A percentile compares a stretch with the other conserved stretches of the same genome.
phyloP scores from a whole-genome alignment of 768 basidiomycete genomes.

The Termitomyces eurrhizus region DNA sequence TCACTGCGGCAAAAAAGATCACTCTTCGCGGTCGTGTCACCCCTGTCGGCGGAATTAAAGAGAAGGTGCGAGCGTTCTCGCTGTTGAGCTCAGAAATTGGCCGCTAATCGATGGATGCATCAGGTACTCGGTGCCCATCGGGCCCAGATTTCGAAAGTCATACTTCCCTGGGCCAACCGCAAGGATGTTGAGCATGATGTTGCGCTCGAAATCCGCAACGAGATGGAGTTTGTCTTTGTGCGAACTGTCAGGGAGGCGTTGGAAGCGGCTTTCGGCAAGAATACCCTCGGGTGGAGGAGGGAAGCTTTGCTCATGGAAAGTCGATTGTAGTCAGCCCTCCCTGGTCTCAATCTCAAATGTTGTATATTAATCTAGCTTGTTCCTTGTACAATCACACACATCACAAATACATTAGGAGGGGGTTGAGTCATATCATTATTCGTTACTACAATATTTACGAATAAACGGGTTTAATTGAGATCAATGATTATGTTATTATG shows the following conservation, averaged over 20 bases:
- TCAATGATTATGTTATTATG: background rate
- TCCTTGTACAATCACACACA: background rate
- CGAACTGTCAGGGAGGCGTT: constrained; percentile 75
- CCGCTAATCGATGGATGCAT: background rate
- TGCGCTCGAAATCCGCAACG: constrained; percentile 62
- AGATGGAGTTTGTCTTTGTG: constrained; percentile 83
- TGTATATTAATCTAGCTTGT: background rate
- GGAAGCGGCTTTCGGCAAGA: constrained; percentile 78
- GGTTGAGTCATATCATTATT: background rate
- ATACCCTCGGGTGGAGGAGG: constrained; percentile 61
- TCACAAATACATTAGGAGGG: background rate
- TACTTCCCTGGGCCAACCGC: constrained; percentile 79
- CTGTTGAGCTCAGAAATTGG: background rate
- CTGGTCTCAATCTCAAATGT: background rate
- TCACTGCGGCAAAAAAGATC: constrained; percentile 42
- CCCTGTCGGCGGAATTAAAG: constrained; percentile 88
- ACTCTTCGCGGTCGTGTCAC: constrained; percentile 81
- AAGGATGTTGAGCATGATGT: constrained; percentile 89
- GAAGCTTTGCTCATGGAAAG: constrained; percentile 34
- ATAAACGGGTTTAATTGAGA: background rate
- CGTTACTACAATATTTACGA: background rate
- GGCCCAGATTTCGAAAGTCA: constrained; percentile 76
- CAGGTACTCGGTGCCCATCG: constrained; percentile 84
- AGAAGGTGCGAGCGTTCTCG: constrained; percentile 44
- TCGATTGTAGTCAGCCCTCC: constrained; percentile 21